phyloP scores from a whole-genome alignment of 106 monocot species.

The Gastrodia elata region DNA sequence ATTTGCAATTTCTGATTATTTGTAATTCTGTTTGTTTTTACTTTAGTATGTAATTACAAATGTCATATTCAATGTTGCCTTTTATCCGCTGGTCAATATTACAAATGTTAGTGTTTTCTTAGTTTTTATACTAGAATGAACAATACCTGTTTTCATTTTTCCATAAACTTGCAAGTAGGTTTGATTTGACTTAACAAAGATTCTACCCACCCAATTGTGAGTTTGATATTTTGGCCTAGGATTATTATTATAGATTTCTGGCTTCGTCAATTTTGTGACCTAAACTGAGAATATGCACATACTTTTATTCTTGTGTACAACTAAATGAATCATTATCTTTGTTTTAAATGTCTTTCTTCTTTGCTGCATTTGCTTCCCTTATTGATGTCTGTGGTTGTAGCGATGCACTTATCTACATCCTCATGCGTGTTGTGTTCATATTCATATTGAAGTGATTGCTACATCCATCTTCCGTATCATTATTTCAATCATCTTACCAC shows the following conservation, averaged over 20 bases:
- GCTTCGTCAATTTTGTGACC: neutral
- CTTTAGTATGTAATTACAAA: neutral
- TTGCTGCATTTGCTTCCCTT: neutral
- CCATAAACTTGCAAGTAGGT: neutral
- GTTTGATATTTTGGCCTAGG: neutral
- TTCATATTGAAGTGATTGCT: neutral
- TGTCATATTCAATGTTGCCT: neutral
- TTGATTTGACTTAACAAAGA: neutral
- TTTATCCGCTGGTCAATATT: neutral
- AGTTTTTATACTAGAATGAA: constrained; percentile 1
- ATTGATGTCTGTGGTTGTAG: neutral
- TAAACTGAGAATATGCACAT: neutral
- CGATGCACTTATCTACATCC: neutral
- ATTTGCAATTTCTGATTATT: neutral
- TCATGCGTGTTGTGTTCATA: neutral
- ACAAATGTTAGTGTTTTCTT: neutral
- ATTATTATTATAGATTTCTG: neutral
- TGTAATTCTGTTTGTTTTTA: neutral
- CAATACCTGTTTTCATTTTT: neutral
- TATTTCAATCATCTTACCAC: neutral
- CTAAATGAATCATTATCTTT: neutral
- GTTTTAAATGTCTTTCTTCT: neutral
- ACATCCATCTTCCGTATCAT: neutral
- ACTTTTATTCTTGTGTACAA: neutral
- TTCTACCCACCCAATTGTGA: neutral